Evolutionary conservation across 1,284 basidiomycete genomes (phyloP).

Genomic region (Ganoderma meredithae): DNA sequence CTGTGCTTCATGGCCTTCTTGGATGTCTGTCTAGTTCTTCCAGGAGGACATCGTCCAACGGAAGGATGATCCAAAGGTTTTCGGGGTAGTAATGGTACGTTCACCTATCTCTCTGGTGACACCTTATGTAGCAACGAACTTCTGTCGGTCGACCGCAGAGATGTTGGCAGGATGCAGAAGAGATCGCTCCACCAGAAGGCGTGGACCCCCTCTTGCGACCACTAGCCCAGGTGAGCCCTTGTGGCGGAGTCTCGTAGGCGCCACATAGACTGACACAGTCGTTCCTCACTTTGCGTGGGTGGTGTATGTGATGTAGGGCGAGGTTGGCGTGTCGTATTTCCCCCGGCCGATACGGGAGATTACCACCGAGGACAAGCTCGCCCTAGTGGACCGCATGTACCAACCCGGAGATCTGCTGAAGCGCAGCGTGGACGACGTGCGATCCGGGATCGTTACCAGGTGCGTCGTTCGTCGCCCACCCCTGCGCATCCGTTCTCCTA

Average conservation of each 20-base stretch:
- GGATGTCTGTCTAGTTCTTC: slow-evolving; percentile 61
- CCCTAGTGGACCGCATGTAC: slow-evolving; percentile 83
- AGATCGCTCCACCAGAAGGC: slow-evolving; percentile 55
- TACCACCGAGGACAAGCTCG: slow-evolving; percentile 70
- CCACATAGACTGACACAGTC: not conserved
- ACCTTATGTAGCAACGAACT: slow-evolving; percentile 2
- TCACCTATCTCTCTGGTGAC: slow-evolving; percentile 9
- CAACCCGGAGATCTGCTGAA: slow-evolving; percentile 88
- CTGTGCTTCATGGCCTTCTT: not conserved
- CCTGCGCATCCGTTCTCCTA: not conserved
- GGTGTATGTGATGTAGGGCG: slow-evolving; percentile 52
- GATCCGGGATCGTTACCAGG: slow-evolving; percentile 78
- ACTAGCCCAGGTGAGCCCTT: slow-evolving; percentile 52
- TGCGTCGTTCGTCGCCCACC: slow-evolving; percentile 19
- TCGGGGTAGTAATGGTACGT: slow-evolving; percentile 64
- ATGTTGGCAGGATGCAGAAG: slow-evolving; percentile 85
- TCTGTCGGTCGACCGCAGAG: slow-evolving; percentile 51
- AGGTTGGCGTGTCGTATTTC: slow-evolving; percentile 84
- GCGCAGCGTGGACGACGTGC: slow-evolving; percentile 73
- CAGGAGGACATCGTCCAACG: slow-evolving; percentile 77
- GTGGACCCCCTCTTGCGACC: slow-evolving; percentile 78
- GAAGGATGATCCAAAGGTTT: slow-evolving; percentile 49
- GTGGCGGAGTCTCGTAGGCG: not conserved
- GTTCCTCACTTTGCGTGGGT: not conserved
- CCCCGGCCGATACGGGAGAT: slow-evolving; percentile 70